Evolutionary conservation across 768 basidiomycete species (phyloP), one percentile per base, ranked within the genome.

Genomic region (Sporobolomyces phaffii): DNA sequence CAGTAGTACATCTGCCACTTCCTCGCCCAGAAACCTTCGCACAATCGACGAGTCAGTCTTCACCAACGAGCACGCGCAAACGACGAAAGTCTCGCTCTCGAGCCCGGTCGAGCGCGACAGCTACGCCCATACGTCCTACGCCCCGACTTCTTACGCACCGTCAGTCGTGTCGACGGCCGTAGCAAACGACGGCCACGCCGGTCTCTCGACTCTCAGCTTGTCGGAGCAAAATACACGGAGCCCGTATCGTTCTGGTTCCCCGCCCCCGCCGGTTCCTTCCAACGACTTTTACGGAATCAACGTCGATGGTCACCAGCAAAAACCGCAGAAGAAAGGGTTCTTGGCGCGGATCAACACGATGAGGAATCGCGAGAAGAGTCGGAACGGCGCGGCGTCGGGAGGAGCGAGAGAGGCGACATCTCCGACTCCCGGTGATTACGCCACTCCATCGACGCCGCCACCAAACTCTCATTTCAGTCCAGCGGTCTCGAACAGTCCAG

Each of bases 41-140:
- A 61, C 57, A 10, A 64, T 72, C 44, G 65, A 72, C 60, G 70
- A 72, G 28, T 53, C 53, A 20, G 56, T 68, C 49, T 68, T 64
- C 45, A 29, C 48, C 29, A 29, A 44, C 26, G 24, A 50, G 15
- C 14, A 43, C 17, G 14, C 28, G 2, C 45, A 60, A 9, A 72
- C 70, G 20, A 61, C 64, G 31, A 34, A 61, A 40, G 34, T 72
- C 6, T 59, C 62, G 9, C 60, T 64, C 34, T 67, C 66, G 60
- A 64, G 44, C 62, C 53, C 41, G 47, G 47, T 60, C 64, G 43
- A 20, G 18, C 36, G 45, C 38, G 44, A 26, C 18, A 57, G 49
- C 18, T 62, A 68, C 50, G 50, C 65, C 5, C n/a, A 28, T 8
- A 40, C 69, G 29, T 20, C 22, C 53, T 31, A 45, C 60, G 40